A percentile compares a stretch with the other conserved stretches of the same genome.
These are phyloP conservation scores for Phytophthora nicotianae DNA, from an alignment of 352 stramenopile genomes.

Conservation along the genomic window DNA sequence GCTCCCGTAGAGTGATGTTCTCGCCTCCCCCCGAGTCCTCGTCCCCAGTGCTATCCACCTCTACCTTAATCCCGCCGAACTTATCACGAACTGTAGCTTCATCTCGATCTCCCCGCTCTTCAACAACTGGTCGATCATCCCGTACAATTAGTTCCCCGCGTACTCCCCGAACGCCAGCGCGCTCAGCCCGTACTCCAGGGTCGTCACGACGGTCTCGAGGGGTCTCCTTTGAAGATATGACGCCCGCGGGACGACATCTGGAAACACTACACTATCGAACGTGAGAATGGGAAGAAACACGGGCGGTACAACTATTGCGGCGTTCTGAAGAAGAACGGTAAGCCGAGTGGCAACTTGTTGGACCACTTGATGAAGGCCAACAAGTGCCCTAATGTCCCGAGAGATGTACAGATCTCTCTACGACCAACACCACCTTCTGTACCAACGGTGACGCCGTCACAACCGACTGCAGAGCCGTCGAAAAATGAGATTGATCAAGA, in stretches of 20 bases:
- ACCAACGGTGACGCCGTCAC: no score
- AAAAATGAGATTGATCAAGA: no score
- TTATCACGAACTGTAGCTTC: neutral
- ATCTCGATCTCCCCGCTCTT: neutral
- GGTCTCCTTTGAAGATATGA: neutral
- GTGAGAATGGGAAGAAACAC: slow-evolving; percentile 15
- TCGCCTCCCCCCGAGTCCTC: neutral
- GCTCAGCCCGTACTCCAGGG: neutral
- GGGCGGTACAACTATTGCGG: slow-evolving; percentile 8
- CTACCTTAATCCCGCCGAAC: neutral
- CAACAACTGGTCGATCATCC: neutral
- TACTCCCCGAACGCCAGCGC: neutral
- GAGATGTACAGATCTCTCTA: slow-evolving; percentile 7
- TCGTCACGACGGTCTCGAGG: neutral
- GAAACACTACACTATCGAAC: slow-evolving; percentile 7
- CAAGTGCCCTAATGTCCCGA: slow-evolving; percentile 4
- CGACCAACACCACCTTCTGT: neutral
- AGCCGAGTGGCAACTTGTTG: slow-evolving; percentile 11
- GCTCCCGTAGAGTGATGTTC: neutral
- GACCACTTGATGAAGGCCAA: slow-evolving; percentile 10
- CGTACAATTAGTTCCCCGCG: no score
- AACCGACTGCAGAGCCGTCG: no score
- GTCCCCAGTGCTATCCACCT: neutral
- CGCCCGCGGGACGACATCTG: neutral
- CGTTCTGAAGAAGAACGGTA: slow-evolving; percentile 5